Evolutionary conservation across 495 filamentous ascomycete genomes (phyloP).

Genomic region (Podospora pseudoanserina): DNA sequence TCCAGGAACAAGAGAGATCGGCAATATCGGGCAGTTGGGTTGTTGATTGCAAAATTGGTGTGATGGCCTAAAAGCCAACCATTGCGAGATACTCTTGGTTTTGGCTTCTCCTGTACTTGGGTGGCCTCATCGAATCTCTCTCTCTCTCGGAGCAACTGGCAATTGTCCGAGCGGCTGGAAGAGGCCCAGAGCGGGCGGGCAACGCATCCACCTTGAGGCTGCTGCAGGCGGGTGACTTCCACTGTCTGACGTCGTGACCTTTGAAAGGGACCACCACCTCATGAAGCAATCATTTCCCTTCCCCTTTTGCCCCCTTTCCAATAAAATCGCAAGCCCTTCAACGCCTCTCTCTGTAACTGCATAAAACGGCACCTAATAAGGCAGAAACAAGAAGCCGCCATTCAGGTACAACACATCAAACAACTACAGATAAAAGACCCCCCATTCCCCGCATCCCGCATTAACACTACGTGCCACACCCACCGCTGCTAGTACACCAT

Average conservation of each 20-base stretch:
- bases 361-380: neutral
- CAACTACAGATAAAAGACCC: neutral
- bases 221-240: neutral
- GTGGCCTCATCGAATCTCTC: neutral
- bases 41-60: neutral
- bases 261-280: neutral
- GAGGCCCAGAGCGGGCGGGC: neutral
- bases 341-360: neutral
- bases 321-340: neutral
- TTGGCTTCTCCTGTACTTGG: neutral
- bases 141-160: neutral
- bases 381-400: neutral
- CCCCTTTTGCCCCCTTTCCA: constrained; percentile 3
- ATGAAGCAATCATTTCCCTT: constrained; percentile 1
- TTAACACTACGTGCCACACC: constrained; percentile 10
- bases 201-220: neutral
- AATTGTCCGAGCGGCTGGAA: neutral
- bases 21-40: neutral
- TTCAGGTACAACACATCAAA: neutral
- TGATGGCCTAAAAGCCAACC: neutral
- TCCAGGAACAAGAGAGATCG: neutral
- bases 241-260: constrained; percentile 8
- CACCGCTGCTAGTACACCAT: neutral
- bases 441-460: neutral
- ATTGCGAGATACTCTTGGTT: neutral